Percentiles rank a stretch among this genome's conserved stretches.
phyloP scores from a whole-genome alignment of 805 yeast species.

The Wickerhamomyces subpelliculosus region DNA sequence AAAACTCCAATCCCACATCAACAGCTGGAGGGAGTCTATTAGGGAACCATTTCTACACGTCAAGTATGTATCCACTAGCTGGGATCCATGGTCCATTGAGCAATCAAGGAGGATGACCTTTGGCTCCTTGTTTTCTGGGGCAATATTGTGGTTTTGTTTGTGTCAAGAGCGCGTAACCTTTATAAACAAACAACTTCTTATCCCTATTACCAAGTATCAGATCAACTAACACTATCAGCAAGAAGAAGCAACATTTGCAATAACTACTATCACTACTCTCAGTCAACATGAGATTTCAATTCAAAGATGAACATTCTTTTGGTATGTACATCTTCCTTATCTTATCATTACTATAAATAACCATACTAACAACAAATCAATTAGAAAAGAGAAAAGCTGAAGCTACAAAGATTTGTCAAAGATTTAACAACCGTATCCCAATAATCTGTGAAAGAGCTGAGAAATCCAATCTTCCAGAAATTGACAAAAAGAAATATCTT shows the following conservation, averaged over 20 bases:
- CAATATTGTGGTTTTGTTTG: neutral
- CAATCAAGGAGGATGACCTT: too few relatives aligned
- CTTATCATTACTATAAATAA: neutral
- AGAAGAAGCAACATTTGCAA: neutral
- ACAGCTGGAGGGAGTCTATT: too few relatives aligned
- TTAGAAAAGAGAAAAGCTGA: slow-evolving; percentile 89
- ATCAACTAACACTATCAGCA: too few relatives aligned
- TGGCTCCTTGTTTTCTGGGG: neutral
- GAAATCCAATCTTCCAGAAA: slow-evolving; percentile 90
- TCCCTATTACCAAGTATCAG: too few relatives aligned
- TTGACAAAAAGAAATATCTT: slow-evolving; percentile 93
- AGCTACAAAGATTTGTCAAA: slow-evolving; percentile 81
- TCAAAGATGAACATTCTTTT: slow-evolving; percentile 92
- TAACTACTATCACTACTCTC: neutral
- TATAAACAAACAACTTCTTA: neutral
- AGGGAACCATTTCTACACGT: too few relatives aligned
- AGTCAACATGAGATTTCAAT: slow-evolving; percentile 73
- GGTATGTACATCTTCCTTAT: slow-evolving; percentile 42
- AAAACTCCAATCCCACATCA: too few relatives aligned
- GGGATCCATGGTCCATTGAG: too few relatives aligned
- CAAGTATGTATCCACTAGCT: too few relatives aligned
- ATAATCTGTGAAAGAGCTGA: slow-evolving; percentile 96
- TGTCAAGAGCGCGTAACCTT: neutral
- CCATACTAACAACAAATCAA: slow-evolving; percentile 4
- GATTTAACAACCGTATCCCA: slow-evolving; percentile 89